Conservation (phyloP, 2,329 filamentous ascomycete genomes). For the Aspergillus pseudonomiae region DNA sequence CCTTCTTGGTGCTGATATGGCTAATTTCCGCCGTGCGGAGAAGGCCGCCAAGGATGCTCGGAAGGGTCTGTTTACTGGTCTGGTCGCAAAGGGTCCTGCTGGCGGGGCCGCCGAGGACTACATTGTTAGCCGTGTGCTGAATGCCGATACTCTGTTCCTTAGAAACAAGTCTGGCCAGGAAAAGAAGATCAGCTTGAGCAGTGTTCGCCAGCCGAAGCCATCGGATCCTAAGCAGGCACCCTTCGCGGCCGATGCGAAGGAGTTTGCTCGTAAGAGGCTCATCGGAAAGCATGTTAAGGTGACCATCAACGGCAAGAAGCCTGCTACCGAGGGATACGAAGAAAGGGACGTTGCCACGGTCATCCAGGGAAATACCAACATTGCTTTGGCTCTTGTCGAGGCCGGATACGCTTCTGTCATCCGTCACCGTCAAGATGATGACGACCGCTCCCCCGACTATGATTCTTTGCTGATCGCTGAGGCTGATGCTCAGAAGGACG, state of each 20-base stretch:
- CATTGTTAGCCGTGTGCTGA: slow-evolving; percentile 80
- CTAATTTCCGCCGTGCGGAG: slow-evolving; percentile 79
- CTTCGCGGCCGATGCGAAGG: slow-evolving; percentile 91
- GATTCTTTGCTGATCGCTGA: slow-evolving; percentile 60
- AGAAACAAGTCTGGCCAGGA: slow-evolving; percentile 82
- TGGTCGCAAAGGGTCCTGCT: slow-evolving; percentile 65
- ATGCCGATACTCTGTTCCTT: slow-evolving; percentile 85
- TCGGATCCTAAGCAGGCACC: slow-evolving; percentile 84
- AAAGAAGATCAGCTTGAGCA: slow-evolving; percentile 90
- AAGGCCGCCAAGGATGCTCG: slow-evolving; percentile 77
- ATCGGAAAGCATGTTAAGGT: slow-evolving; percentile 96
- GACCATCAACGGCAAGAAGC: slow-evolving; percentile 85
- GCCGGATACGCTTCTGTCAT: slow-evolving; percentile 93
- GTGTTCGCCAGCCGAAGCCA: slow-evolving; percentile 87
- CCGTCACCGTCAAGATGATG: slow-evolving; percentile 90
- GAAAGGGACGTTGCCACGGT: slow-evolving; percentile 93
- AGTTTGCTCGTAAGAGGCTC: slow-evolving; percentile 87
- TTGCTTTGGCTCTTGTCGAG: slow-evolving; percentile 83
- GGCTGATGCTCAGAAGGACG: slow-evolving; percentile 73
- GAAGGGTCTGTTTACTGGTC: slow-evolving; percentile 78
- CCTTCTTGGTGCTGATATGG: slow-evolving; percentile 87
- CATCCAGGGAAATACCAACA: slow-evolving; percentile 79
- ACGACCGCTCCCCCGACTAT: slow-evolving; percentile 90
- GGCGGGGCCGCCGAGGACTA: slow-evolving; percentile 72
- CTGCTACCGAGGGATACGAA: slow-evolving; percentile 86